Base-by-base conservation (phyloP, 768 basidiomycete species). In the Psilocybe tampanensis region DNA sequence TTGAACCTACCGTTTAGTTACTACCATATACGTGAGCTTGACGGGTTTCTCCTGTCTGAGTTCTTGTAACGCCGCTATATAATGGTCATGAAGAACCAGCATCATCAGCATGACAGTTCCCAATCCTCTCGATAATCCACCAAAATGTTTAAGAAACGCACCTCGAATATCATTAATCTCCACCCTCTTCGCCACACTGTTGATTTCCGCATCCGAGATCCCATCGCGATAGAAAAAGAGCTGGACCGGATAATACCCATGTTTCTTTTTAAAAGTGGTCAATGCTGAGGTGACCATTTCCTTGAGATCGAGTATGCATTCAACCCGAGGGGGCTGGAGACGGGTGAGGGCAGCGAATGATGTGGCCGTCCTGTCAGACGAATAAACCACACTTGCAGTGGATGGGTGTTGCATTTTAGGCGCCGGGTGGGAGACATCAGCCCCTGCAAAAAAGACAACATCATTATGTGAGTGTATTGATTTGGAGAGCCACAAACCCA, bases 381-480 rank as follows among this genome's bases (percentile, higher is more conserved):
- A 89, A 1, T 76, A 82, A 0, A 90, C 89, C 0, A 90, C 63
- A 1, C 81, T 77, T 0, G 87, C 76, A 0, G 88, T 73, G 0
- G 89, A 90, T 0, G 90, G 83, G 32, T 68, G 61, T 44, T 60
- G 47, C 0, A 77, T 61, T 0, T 86, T 85, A 12, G 88, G 82
- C 0, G 79, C 78, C 0, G 89, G 85, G 59, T 92, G 89, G 7
- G 82, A 78, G 0, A 90, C 79, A 63, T 84, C 85, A 8, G 82
- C 81, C n/a, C 85, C 83, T 83, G 48, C 9, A 26, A 15, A 9
- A 5, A 29, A n/a, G n/a, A n/a, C n/a, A n/a, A n/a, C n/a, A n/a
- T n/a, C 29, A 52, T 0, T 43, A 29, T 32, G 36, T 44, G 34
- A 18, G 6, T 36, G 24, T 36, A 36, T 32, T 8, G 50, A 5